A percentile compares a stretch with the other conserved stretches of the same genome.
Evolutionary conservation across 129 eudicot species (phyloP).

Genomic region (Scalesia atractyloides): DNA sequence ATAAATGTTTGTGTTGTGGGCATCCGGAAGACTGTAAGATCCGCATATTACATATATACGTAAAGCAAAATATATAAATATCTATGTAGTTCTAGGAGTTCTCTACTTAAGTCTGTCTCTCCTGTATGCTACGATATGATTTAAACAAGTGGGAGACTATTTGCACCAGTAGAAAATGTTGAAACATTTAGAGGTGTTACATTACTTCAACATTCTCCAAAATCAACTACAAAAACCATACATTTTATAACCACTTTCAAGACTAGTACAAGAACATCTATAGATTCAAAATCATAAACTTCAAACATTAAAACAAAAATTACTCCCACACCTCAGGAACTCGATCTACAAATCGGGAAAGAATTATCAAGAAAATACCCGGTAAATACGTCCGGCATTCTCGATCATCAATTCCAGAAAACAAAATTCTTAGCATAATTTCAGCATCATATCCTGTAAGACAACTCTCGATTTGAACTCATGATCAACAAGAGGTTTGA

Average conservation of each 20-base stretch:
- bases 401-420: slow-evolving; percentile 16
- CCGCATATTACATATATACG: too few species aligned
- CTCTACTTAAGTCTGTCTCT: too few species aligned
- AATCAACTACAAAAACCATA: slow-evolving; percentile 2
- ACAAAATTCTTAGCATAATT: slow-evolving; percentile 10
- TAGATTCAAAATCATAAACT: slow-evolving; percentile 17
- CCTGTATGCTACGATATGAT: background rate
- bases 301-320: background rate
- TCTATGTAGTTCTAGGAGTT: too few species aligned
- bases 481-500: slow-evolving; percentile 23
- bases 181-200: background rate
- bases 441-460: slow-evolving; percentile 50
- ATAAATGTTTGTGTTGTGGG: too few species aligned
- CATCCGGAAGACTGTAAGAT: too few species aligned
- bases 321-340: slow-evolving; percentile 11
- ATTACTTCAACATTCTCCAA: slow-evolving; percentile 11
- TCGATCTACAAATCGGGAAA: slow-evolving; percentile 26
- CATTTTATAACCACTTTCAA: slow-evolving; percentile 3
- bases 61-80: too few species aligned
- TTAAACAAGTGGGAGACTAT: background rate
- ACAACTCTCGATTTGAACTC: slow-evolving; percentile 33
- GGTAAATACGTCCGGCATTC: slow-evolving; percentile 37
- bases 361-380: slow-evolving; percentile 30
- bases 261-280: background rate
- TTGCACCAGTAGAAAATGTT: background rate